Evolutionary conservation across 805 yeast species (phyloP).

Genomic region (Ogataea methanolica): DNA sequence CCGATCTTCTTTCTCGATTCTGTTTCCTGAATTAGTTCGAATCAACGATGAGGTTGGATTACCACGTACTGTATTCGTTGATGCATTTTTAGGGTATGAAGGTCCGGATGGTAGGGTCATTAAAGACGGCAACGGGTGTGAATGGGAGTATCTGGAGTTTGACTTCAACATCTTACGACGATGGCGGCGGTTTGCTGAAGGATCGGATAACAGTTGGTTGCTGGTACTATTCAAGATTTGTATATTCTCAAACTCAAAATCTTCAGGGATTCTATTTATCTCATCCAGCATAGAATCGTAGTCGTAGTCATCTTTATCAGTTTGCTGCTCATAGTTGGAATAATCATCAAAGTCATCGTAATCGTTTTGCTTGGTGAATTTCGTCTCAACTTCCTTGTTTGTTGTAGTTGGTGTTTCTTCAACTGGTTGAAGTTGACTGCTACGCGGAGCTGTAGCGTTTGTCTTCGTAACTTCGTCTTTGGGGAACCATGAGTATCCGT

Average conservation of each 20-base stretch:
- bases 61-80: no score
- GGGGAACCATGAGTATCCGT: conserved; percentile 27
- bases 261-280: conserved; percentile 33
- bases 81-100: no score
- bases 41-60: background rate
- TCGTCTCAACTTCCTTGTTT: background rate
- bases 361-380: background rate
- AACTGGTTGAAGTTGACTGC: no score
- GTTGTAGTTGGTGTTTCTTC: background rate
- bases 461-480: conserved; percentile 15
- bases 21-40: conserved; percentile 6
- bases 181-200: background rate
- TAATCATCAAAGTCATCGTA: background rate
- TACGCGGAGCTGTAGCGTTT: background rate
- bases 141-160: background rate
- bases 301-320: conserved; percentile 1
- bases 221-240: background rate
- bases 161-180: background rate
- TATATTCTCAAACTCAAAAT: conserved; percentile 25
- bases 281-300: conserved; percentile 31
- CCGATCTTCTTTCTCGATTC: conserved; percentile 19
- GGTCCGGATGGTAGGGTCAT: no score
- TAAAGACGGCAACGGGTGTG: no score
- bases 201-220: background rate
- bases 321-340: background rate